Evolutionary conservation across 2,329 filamentous ascomycete genomes (phyloP).

Genomic region (Macrophomina phaseolina): DNA sequence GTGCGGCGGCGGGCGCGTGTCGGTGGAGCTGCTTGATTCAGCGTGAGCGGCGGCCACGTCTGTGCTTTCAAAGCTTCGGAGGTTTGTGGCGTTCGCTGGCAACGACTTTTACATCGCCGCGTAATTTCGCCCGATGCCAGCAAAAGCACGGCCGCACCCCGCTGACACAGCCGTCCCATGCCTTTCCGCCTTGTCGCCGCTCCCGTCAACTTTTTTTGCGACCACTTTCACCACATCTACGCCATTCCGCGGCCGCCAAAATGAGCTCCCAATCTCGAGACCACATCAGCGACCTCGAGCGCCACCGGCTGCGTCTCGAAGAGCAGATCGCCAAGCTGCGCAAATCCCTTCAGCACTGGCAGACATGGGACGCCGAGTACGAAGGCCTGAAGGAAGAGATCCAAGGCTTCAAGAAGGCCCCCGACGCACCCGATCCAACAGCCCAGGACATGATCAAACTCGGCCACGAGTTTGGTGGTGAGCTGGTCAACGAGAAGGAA

Average conservation of each 20-base stretch:
- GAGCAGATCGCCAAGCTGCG: slow-evolving; percentile 75
- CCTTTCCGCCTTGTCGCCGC: slow-evolving; percentile 15
- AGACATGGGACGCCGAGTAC: slow-evolving; percentile 89
- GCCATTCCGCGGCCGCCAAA: background rate
- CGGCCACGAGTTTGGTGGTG: slow-evolving; percentile 65
- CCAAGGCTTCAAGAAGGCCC: slow-evolving; percentile 52
- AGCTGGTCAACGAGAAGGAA: slow-evolving; percentile 68
- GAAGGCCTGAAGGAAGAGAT: slow-evolving; percentile 87
- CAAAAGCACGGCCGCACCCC: no score
- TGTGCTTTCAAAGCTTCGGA: slow-evolving; percentile 14
- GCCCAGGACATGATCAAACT: slow-evolving; percentile 49
- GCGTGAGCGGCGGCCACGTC: slow-evolving; percentile 6
- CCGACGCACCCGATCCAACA: slow-evolving; percentile 26
- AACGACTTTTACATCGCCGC: no score
- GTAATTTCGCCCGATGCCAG: no score
- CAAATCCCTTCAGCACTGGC: slow-evolving; percentile 83
- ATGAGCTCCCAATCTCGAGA: slow-evolving; percentile 41
- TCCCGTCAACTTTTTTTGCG: slow-evolving; percentile 21
- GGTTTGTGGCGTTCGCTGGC: slow-evolving; percentile 14
- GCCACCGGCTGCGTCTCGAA: slow-evolving; percentile 76
- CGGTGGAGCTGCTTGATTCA: slow-evolving; percentile 23
- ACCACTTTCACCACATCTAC: background rate
- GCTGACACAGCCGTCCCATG: background rate
- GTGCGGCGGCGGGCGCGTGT: slow-evolving; percentile 12
- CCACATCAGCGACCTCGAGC: slow-evolving; percentile 72